Evolutionary conservation across 441 rosid genomes (phyloP).

Genomic region (Caryocar brasiliense): DNA sequence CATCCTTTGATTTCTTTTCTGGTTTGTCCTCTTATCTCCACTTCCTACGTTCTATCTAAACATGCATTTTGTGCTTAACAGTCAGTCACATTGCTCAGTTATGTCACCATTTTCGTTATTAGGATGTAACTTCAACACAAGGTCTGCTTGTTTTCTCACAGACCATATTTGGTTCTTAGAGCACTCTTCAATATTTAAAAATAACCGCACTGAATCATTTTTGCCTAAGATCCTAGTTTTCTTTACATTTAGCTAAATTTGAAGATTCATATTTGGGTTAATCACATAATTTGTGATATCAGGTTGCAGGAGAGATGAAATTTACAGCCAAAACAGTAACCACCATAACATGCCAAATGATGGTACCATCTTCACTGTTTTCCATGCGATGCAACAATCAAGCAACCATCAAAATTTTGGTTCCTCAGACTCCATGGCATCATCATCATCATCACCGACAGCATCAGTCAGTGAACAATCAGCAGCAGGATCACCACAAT

Average conservation of each 20-base stretch:
- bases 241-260: too few species aligned
- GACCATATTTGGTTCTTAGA: too few species aligned
- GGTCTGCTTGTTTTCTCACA: too few species aligned
- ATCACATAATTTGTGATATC: background rate
- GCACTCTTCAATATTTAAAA: too few species aligned
- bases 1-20: slow-evolving; percentile 32
- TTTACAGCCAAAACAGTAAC: slow-evolving; percentile 1
- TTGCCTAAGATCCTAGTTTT: too few species aligned
- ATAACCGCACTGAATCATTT: too few species aligned
- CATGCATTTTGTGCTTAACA: background rate
- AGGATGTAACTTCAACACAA: too few species aligned
- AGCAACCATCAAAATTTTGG: slow-evolving; percentile 11
- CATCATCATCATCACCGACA: slow-evolving; percentile 13
- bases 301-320: slow-evolving; percentile 16
- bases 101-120: too few species aligned
- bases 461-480: slow-evolving; percentile 22
- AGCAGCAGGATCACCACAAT: slow-evolving; percentile 18
- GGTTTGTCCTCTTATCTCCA: slow-evolving; percentile 24
- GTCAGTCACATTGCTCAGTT: too few species aligned
- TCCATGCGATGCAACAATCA: slow-evolving; percentile 18
- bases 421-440: slow-evolving; percentile 13
- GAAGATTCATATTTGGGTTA: slow-evolving; percentile 1
- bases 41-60: background rate
- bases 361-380: slow-evolving; percentile 1
- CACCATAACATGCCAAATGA: slow-evolving; percentile 5